These are phyloP conservation scores for Penicillium sp. DNA, from an alignment of 2,329 filamentous ascomycete species.

Conservation along the genomic window DNA sequence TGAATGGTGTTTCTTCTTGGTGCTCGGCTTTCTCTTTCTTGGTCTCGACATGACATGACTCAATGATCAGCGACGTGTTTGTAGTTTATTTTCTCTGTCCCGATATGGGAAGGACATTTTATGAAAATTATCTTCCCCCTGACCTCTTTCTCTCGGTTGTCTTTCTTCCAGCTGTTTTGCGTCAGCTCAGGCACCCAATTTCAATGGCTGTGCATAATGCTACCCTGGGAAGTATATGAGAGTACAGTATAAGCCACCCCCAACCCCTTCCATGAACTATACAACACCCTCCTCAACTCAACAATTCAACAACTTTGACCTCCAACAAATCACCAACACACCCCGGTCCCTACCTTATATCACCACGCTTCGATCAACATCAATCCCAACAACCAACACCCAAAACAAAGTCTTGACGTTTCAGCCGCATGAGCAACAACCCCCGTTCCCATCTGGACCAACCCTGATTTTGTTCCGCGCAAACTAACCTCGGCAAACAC, in stretches of 20 bases:
- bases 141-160: neutral
- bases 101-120: slow-evolving; percentile 8
- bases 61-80: slow-evolving; percentile 26
- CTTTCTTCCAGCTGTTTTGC: neutral
- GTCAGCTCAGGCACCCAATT: neutral
- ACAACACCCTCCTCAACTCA: neutral
- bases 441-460: slow-evolving; percentile 4
- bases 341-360: neutral
- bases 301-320: neutral
- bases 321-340: neutral
- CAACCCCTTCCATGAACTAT: neutral
- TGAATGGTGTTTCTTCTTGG: neutral
- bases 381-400: neutral
- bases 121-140: neutral
- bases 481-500: slow-evolving; percentile 4
- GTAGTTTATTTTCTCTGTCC: slow-evolving; percentile 20
- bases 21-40: neutral
- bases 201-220: neutral
- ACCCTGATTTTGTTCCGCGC: neutral
- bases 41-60: slow-evolving; percentile 24
- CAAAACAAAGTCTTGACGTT: slow-evolving; percentile 2
- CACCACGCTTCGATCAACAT: neutral
- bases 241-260: neutral
- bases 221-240: neutral
- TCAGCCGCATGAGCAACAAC: slow-evolving; percentile 4